Evolutionary conservation across 2,329 filamentous ascomycete genomes (phyloP).

Genomic region (Metarhizium anisopliae): DNA sequence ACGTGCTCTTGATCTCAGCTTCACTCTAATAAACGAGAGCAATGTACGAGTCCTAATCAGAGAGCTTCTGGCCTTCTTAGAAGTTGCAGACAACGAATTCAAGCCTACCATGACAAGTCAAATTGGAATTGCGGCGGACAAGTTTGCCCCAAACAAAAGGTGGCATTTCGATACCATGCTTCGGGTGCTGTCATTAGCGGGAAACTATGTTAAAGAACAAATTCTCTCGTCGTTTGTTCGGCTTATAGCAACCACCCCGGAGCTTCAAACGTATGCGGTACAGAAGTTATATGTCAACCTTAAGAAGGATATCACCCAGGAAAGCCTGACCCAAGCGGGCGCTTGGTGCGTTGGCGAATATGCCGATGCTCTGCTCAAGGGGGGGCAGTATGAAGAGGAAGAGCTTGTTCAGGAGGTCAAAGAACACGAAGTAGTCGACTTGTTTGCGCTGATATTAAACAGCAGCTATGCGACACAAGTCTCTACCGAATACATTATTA

Average conservation of each 20-base stretch:
- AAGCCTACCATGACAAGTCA: slow-evolving; percentile 98
- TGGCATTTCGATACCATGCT: slow-evolving; percentile 99
- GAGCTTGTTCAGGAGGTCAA: slow-evolving; percentile 74
- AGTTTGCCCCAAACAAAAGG: slow-evolving; percentile 91
- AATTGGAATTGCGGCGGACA: slow-evolving; percentile 93
- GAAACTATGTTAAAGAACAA: slow-evolving; percentile 95
- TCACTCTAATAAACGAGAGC: slow-evolving; percentile 93
- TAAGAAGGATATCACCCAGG: slow-evolving; percentile 95
- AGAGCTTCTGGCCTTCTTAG: slow-evolving; percentile 88
- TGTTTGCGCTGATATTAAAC: slow-evolving; percentile 87
- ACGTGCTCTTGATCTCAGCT: slow-evolving; percentile 92
- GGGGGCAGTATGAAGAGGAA: slow-evolving; percentile 89
- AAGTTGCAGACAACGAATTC: slow-evolving; percentile 97
- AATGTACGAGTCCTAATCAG: slow-evolving; percentile 91
- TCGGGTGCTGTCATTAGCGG: slow-evolving; percentile 83
- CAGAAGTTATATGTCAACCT: slow-evolving; percentile 88
- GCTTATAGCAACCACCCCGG: slow-evolving; percentile 86
- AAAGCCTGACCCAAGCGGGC: slow-evolving; percentile 84
- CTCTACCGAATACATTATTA: slow-evolving; percentile 92
- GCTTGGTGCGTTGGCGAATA: slow-evolving; percentile 98
- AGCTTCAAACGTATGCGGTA: slow-evolving; percentile 91
- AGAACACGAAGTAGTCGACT: slow-evolving; percentile 81
- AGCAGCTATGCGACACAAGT: slow-evolving; percentile 90
- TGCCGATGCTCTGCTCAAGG: slow-evolving; percentile 78
- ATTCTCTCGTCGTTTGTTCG: slow-evolving; percentile 95